phyloP scores from a whole-genome alignment of 306 rosid genomes.

The Prunus fruticosa region DNA sequence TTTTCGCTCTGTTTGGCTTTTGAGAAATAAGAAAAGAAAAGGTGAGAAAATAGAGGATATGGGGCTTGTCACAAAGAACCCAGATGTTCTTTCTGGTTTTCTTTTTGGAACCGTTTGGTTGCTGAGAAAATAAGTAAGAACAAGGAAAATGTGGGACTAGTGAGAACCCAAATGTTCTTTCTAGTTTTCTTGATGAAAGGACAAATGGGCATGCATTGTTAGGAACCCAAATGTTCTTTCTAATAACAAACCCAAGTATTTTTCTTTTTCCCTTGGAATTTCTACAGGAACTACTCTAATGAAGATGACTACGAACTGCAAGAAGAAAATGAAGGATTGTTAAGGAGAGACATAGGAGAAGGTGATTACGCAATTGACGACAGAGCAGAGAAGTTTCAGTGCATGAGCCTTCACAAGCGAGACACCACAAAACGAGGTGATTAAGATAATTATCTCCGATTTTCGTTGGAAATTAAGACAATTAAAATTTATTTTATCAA shows the following conservation, averaged over 20 bases:
- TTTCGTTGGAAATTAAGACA: neutral
- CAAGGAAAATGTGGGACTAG: constrained; percentile 13
- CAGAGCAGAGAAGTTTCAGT: constrained; percentile 22
- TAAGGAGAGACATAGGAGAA: constrained; percentile 4
- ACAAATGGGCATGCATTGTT: neutral
- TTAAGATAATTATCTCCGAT: neutral
- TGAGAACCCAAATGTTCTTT: neutral
- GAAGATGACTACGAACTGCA: constrained; percentile 22
- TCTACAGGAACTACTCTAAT: constrained; percentile 17
- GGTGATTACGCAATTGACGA: constrained; percentile 25
- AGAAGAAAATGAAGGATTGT: constrained; percentile 10
- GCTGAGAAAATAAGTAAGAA: neutral
- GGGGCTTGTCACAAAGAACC: neutral
- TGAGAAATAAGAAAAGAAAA: neutral
- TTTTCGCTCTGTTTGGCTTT: neutral
- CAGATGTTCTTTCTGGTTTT: neutral
- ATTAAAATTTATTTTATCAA: neutral
- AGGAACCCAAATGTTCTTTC: no score
- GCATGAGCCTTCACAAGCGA: constrained; percentile 22
- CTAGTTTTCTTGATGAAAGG: constrained; percentile 12
- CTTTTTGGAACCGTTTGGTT: neutral
- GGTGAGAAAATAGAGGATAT: neutral
- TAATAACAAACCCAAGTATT: no score
- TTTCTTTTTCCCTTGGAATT: neutral
- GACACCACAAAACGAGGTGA: constrained; percentile 31